Conservation (phyloP, 2,329 filamentous ascomycete species). For the Fusarium sp. region DNA sequence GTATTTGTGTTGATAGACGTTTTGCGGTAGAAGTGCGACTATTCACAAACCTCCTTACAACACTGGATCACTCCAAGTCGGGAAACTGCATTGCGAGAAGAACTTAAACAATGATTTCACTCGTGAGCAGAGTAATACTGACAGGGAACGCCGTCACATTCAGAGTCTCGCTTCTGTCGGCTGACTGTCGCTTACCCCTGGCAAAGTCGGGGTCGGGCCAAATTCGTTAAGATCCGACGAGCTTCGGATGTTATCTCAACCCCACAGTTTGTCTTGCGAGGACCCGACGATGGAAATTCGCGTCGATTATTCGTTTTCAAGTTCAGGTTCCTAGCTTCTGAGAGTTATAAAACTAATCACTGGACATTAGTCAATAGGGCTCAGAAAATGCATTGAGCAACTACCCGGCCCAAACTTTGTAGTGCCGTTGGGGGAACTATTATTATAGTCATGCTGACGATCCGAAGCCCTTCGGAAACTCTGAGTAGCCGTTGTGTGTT, state of each 20-base stretch:
- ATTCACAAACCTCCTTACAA: not conserved
- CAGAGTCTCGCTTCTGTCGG: not conserved
- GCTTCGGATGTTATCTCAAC: not conserved
- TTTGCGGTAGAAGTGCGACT: not conserved
- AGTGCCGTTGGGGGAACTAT: not conserved
- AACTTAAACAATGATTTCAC: not conserved
- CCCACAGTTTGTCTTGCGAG: not conserved
- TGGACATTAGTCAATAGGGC: not conserved
- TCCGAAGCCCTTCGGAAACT: not conserved
- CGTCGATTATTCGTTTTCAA: not conserved
- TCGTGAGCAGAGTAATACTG: not conserved
- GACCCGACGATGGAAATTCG: not conserved
- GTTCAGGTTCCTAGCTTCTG: not conserved
- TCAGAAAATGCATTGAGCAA: not conserved
- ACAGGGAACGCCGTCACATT: not conserved
- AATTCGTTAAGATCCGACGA: not conserved
- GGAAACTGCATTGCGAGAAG: not conserved
- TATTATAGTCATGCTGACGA: fast-evolving
- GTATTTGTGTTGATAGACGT: not conserved
- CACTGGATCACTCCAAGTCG: not conserved
- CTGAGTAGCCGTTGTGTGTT: not conserved
- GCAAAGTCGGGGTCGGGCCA: not conserved
- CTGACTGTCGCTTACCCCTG: not conserved
- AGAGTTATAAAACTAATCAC: not conserved
- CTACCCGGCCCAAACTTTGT: not conserved